phyloP scores from a whole-genome alignment of 2,329 filamentous ascomycete species.

The Sporothrix euskadiensis region DNA sequence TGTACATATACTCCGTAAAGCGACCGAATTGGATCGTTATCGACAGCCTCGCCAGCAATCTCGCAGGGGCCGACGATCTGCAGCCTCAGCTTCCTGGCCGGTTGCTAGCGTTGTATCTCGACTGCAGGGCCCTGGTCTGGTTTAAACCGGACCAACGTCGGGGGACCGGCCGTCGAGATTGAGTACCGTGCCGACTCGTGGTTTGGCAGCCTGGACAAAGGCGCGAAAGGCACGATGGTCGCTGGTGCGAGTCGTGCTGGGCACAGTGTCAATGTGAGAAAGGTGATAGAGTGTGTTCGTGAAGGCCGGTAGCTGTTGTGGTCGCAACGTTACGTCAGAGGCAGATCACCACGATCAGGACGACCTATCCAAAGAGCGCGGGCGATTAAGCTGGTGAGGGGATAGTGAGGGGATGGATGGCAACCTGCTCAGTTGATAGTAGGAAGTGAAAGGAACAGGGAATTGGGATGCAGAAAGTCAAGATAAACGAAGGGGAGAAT shows the following conservation, averaged over 20 bases:
- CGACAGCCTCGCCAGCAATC: constrained; percentile 19
- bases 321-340: constrained; percentile 34
- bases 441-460: not conserved
- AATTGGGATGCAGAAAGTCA: not conserved
- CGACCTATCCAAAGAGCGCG: not conserved
- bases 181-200: not conserved
- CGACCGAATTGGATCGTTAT: not conserved
- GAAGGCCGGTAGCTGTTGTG: not conserved
- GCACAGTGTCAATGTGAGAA: not conserved
- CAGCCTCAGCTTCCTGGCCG: not conserved
- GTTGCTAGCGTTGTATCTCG: constrained; percentile 21
- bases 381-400: not conserved
- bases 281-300: not conserved
- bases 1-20: not conserved
- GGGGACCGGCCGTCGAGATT: not conserved
- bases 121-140: constrained; percentile 4
- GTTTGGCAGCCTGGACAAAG: not conserved
- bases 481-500: not conserved
- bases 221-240: not conserved
- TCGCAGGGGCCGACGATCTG: not conserved
- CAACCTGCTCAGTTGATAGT: not conserved
- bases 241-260: constrained; percentile 9
- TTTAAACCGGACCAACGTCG: constrained; percentile 8
- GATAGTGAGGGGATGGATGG: constrained; percentile 1
- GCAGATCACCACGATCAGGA: constrained; percentile 10